Conservation (phyloP, 768 basidiomycete species). For the Mycena rosella region DNA sequence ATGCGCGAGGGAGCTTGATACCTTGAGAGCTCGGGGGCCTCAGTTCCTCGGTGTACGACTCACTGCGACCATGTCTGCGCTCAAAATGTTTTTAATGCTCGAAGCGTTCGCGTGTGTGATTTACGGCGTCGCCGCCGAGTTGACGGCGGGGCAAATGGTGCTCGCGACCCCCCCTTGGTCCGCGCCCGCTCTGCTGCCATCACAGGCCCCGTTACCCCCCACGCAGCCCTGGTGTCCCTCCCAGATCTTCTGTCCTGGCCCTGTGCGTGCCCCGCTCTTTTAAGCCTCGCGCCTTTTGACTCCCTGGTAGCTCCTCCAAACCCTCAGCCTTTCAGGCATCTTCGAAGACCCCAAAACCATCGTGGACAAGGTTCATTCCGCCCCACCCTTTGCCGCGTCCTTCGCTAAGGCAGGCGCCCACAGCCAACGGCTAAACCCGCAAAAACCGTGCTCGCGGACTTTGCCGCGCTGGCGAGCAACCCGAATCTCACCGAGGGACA, state of each 20-base stretch:
- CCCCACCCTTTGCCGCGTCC: not conserved
- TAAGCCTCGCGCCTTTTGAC: slow-evolving; percentile 18
- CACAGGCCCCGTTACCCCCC: slow-evolving; percentile 29
- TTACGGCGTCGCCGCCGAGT: slow-evolving; percentile 17
- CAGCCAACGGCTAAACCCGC: slow-evolving; percentile 80
- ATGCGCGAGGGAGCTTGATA: not conserved
- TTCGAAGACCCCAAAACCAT: slow-evolving; percentile 90
- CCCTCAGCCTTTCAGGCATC: slow-evolving; percentile 81
- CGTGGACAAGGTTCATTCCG: slow-evolving; percentile 72
- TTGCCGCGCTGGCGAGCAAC: slow-evolving; percentile 48
- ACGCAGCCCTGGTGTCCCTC: slow-evolving; percentile 48
- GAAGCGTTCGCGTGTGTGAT: slow-evolving; percentile 18
- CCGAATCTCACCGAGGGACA: slow-evolving; percentile 66
- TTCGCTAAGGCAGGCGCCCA: not conserved
- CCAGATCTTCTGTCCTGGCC: slow-evolving; percentile 85
- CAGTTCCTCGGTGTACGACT: too few species aligned
- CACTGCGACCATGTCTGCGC: slow-evolving; percentile 12
- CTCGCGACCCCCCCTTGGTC: slow-evolving; percentile 32
- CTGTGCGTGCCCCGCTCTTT: slow-evolving; percentile 60
- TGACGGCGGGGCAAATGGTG: slow-evolving; percentile 17
- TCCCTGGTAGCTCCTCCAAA: slow-evolving; percentile 80
- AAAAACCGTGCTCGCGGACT: slow-evolving; percentile 78
- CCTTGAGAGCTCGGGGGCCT: slow-evolving; percentile 18
- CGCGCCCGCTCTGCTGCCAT: slow-evolving; percentile 24
- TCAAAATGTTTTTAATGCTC: slow-evolving; percentile 23